These are phyloP conservation scores for Cryptococcus jaspeensis DNA, from an alignment of 1,284 basidiomycete species.

Conservation along the genomic window DNA sequence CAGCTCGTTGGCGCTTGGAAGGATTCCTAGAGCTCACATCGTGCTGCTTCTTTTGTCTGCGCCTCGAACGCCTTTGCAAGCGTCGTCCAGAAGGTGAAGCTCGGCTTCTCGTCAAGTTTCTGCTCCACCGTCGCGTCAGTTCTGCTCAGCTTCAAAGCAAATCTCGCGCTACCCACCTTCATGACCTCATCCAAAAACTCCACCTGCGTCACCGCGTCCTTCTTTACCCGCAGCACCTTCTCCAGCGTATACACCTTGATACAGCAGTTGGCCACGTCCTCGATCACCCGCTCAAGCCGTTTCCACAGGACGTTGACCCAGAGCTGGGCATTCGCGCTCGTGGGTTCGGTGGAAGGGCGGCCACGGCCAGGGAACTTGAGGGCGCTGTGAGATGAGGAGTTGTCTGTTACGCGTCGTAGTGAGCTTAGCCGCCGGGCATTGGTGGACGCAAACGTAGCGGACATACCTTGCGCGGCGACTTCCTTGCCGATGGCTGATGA, in stretches of 20 bases:
- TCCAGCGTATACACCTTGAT: conserved; percentile 93
- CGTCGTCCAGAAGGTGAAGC: conserved; percentile 84
- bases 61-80: conserved; percentile 76
- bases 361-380: conserved; percentile 49
- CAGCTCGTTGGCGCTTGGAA: neutral
- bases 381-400: conserved; percentile 20
- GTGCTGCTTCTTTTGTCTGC: conserved; percentile 70
- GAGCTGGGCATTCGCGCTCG: conserved; percentile 72
- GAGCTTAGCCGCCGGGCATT: neutral
- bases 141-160: neutral
- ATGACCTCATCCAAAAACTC: conserved; percentile 88
- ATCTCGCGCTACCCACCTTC: conserved; percentile 59
- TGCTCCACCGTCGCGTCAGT: conserved; percentile 36
- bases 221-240: conserved; percentile 86
- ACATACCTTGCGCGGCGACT: conserved; percentile 68
- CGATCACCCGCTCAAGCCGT: conserved; percentile 75
- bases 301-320: conserved; percentile 80
- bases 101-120: conserved; percentile 85
- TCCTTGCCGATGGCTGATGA: conserved; percentile 80
- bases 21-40: conserved; percentile 57
- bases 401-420: conserved; percentile 3
- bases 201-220: conserved; percentile 69
- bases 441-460: neutral
- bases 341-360: conserved; percentile 72
- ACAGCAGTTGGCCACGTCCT: conserved; percentile 86